Conservation (phyloP, 805 yeast species). For the Blastobotrys mokoenaii region DNA sequence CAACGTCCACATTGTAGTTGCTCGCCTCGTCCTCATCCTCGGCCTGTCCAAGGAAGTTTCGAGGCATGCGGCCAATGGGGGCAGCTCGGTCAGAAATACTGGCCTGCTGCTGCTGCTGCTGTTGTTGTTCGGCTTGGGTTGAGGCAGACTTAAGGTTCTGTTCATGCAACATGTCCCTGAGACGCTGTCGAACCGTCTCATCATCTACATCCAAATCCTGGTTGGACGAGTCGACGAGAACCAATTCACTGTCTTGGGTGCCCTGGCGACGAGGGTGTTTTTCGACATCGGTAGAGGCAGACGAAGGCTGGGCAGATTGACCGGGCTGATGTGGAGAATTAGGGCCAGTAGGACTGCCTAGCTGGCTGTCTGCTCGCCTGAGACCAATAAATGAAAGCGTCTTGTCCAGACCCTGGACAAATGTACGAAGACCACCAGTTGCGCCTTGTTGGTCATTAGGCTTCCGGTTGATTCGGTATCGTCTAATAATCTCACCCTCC, state of each 20-base stretch:
- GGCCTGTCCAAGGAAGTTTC: conserved; percentile 19
- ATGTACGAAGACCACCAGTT: not conserved
- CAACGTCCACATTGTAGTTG: not conserved
- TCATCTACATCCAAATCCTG: conserved; percentile 18
- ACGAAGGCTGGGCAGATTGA: too few relatives aligned
- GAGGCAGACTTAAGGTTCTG: not conserved
- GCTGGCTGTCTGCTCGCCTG: conserved; percentile 21
- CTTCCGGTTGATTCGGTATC: conserved; percentile 55
- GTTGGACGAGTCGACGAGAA: conserved; percentile 16
- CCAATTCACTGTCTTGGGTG: conserved; percentile 13
- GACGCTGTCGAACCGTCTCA: conserved; percentile 12
- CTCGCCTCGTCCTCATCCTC: conserved; percentile 23
- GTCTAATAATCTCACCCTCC: conserved; percentile 84
- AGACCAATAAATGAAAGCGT: conserved; percentile 53
- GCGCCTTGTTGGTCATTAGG: conserved; percentile 6
- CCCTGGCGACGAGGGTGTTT: too few relatives aligned
- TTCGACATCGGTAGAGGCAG: too few relatives aligned
- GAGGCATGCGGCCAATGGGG: conserved; percentile 4
- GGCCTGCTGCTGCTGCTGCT: conserved; percentile 4
- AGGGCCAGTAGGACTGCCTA: conserved; percentile 14
- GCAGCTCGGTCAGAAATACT: not conserved
- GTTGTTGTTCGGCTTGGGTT: not conserved
- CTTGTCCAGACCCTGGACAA: conserved; percentile 22
- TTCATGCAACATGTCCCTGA: conserved; percentile 8
- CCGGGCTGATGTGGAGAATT: not conserved